Percentiles rank a stretch among this genome's conserved stretches.
Conservation (phyloP, 768 basidiomycete genomes). For the Naganishia vaughanmartiniae region DNA sequence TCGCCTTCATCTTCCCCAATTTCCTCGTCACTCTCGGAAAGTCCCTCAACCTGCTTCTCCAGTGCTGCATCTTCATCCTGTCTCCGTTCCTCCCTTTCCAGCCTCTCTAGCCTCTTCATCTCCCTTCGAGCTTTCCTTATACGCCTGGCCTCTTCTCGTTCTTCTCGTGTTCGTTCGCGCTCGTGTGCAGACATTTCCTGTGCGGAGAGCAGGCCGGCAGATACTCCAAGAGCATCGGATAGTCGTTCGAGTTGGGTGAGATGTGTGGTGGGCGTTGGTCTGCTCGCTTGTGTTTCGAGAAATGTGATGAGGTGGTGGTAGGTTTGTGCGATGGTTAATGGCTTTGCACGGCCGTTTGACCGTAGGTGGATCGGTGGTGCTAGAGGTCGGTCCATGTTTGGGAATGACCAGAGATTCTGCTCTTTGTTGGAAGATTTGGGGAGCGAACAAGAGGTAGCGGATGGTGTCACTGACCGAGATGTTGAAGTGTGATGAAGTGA, state of each 20-base stretch:
- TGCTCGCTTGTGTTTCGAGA: constrained; percentile 10
- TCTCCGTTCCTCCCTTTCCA: constrained; percentile 39
- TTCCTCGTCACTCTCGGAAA: constrained; percentile 25
- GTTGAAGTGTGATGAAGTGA: not conserved
- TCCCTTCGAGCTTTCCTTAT: constrained; percentile 28
- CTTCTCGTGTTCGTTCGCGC: constrained; percentile 42
- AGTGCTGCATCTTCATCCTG: constrained; percentile 41
- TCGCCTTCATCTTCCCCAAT: constrained; percentile 8
- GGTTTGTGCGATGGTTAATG: constrained; percentile 10
- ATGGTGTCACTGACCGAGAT: not conserved
- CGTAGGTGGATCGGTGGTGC: constrained; percentile 19
- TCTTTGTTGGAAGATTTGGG: not conserved
- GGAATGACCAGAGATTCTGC: not conserved
- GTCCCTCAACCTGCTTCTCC: constrained; percentile 38
- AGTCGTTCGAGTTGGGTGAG: constrained; percentile 24
- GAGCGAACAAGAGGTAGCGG: not conserved
- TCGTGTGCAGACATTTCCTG: constrained; percentile 18
- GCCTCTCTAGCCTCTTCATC: constrained; percentile 44
- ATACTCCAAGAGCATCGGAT: constrained; percentile 23
- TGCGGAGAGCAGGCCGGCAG: constrained; percentile 20
- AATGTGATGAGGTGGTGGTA: constrained; percentile 24
- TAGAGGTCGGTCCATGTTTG: constrained; percentile 29
- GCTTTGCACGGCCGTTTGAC: constrained; percentile 1
- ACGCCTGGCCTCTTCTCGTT: constrained; percentile 39
- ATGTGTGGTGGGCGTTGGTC: constrained; percentile 20